Base-by-base conservation (phyloP, 306 rosid genomes). In the Malus sylvestris region DNA sequence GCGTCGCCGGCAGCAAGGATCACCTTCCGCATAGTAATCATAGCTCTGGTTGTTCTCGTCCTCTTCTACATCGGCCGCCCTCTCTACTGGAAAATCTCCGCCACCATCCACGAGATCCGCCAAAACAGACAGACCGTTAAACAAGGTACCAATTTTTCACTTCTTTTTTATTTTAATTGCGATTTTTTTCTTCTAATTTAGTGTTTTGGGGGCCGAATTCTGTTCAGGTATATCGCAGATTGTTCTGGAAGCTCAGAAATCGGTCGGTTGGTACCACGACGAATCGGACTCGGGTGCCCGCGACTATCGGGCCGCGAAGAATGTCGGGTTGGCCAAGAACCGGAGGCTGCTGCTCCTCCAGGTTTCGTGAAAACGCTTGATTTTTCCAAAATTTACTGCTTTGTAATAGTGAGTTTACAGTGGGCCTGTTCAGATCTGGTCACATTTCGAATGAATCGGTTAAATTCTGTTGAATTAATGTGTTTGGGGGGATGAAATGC, bases 61-160 rank as follows among this genome's bases (percentile, higher is more conserved):
- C 73, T 89, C 81, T 93, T 90, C 89, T 93, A 89, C 81, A 78
- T 84, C 22, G 95, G 91, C 76, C 98, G 96, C 51, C 96, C 96
- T 60, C 82, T 93, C 68, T 93, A 93, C 78, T 93, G 98, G 96
- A 93, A 93, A 76, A 76, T 93, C 81, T 87, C 96, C 19, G 96
- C 96, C 55, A 89, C 98, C 69, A 69, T 91, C 61, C 93, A 89
- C 78, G 98, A 93, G 42, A 89, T 93, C 76, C 91, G 94, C 73
- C 61, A 86, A 70, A 93, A 93, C 86, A 91, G 83, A 78, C 97
- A 89, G 85, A 89, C 93, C 61, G 90, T 92, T 70, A 82, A 87
- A 61, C 79, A 92, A 89, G 96, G 97, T 92, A n/a, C 52, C 8
- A 53, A 53, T 42, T 7, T 23, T 19, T 63, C 15, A 20, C 68